phyloP scores from a whole-genome alignment of 768 basidiomycete species.

The Rhizopogon sp. region DNA sequence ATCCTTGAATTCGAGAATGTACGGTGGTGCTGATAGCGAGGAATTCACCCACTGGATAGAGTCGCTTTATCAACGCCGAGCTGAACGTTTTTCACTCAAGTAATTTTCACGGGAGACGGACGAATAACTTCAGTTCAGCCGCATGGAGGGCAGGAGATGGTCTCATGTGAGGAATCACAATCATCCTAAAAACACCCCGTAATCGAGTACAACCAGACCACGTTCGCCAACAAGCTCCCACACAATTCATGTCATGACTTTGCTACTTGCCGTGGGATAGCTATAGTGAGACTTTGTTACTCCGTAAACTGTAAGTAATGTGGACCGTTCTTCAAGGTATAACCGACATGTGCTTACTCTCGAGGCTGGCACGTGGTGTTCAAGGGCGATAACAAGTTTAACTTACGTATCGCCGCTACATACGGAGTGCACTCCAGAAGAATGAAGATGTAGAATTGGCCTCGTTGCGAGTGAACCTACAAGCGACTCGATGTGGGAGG shows the following conservation, averaged over 20 bases:
- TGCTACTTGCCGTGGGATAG: conserved; percentile 38
- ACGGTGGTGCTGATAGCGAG: conserved; percentile 56
- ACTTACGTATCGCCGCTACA: neutral
- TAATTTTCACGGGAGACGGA: conserved; percentile 49
- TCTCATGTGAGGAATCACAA: conserved; percentile 57
- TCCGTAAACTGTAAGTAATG: neutral
- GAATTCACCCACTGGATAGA: conserved; percentile 55
- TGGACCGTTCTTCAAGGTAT: neutral
- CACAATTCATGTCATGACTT: conserved; percentile 63
- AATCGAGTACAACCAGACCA: conserved; percentile 40
- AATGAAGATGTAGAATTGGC: no score
- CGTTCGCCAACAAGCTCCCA: conserved; percentile 60
- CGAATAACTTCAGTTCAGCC: conserved; percentile 53
- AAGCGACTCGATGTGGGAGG: no score
- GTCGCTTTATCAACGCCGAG: neutral
- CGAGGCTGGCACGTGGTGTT: neutral
- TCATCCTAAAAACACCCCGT: no score
- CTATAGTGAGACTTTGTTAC: neutral
- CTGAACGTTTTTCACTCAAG: neutral
- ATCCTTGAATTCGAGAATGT: conserved; percentile 54
- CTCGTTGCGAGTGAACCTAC: no score
- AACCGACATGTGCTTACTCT: neutral
- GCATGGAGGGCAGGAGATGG: conserved; percentile 38
- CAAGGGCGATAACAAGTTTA: neutral
- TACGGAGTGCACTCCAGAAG: no score